phyloP scores from a whole-genome alignment of 768 basidiomycete species.

The Xanthoconium purpureum region DNA sequence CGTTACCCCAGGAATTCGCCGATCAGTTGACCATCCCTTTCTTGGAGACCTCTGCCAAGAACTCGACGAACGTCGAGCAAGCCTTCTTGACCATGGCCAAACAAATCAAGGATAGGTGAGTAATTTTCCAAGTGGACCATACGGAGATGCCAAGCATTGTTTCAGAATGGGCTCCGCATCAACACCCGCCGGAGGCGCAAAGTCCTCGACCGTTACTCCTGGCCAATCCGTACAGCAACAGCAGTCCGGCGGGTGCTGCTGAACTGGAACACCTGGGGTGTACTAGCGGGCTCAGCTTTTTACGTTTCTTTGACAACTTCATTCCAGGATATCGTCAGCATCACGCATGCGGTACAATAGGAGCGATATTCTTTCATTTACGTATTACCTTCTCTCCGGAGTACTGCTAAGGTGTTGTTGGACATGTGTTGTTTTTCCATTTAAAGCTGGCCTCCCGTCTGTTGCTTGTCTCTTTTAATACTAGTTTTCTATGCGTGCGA shows the following conservation, averaged over 20 bases:
- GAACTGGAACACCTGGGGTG: slow-evolving; percentile 30
- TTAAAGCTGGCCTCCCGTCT: slow-evolving; percentile 22
- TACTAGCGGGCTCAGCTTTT: slow-evolving; percentile 14
- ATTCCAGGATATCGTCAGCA: slow-evolving; percentile 26
- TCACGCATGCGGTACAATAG: slow-evolving; percentile 29
- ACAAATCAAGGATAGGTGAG: slow-evolving; percentile 89
- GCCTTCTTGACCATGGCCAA: slow-evolving; percentile 99
- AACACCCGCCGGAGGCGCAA: slow-evolving; percentile 68
- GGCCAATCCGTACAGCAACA: slow-evolving; percentile 82
- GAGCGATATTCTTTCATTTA: slow-evolving; percentile 35
- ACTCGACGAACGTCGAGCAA: slow-evolving; percentile 97
- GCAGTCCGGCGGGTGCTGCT: slow-evolving; percentile 77
- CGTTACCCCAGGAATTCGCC: slow-evolving; percentile 74
- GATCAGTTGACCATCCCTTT: slow-evolving; percentile 92
- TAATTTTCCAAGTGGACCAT: background rate
- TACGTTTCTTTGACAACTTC: slow-evolving; percentile 15
- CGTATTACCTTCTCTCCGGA: slow-evolving; percentile 30
- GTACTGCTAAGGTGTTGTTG: slow-evolving; percentile 24
- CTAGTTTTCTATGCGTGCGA: slow-evolving; percentile 9
- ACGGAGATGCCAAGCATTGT: background rate
- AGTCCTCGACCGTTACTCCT: slow-evolving; percentile 80
- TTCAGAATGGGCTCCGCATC: slow-evolving; percentile 81
- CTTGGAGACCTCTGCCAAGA: slow-evolving; percentile 99
- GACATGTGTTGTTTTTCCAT: slow-evolving; percentile 28
- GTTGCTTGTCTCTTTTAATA: slow-evolving; percentile 25